Percentiles rank a stretch among this genome's conserved stretches.
Conservation (phyloP, 176 grass and related monocot species). For the Alloteropsis semialata region DNA sequence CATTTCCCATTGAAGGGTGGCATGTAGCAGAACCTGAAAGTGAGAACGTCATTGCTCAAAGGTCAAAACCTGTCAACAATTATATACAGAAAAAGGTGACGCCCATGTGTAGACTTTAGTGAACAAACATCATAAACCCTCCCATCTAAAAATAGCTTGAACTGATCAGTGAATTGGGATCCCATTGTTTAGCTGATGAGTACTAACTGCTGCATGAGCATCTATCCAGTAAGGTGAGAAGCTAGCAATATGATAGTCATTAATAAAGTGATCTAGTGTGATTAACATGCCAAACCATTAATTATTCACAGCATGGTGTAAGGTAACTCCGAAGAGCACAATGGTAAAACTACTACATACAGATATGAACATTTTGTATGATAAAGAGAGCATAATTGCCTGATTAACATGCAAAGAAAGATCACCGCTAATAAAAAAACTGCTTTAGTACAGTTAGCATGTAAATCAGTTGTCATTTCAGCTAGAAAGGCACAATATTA, state of each 20-base stretch:
- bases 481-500: neutral
- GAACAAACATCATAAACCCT: slow-evolving; percentile 25
- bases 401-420: neutral
- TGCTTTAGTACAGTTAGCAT: neutral
- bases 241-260: neutral
- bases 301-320: neutral
- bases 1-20: slow-evolving; percentile 76
- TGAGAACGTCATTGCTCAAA: neutral
- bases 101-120: slow-evolving; percentile 1
- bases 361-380: neutral
- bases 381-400: neutral
- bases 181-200: neutral
- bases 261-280: neutral
- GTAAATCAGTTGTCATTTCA: neutral
- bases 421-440: neutral
- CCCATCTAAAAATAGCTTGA: neutral
- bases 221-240: neutral
- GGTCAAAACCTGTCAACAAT: neutral
- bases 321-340: neutral
- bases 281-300: neutral
- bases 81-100: slow-evolving; percentile 7
- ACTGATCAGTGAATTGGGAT: neutral
- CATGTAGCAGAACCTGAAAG: slow-evolving; percentile 86
- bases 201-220: slow-evolving; percentile 1
- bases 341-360: neutral